Evolutionary conservation across 2,329 filamentous ascomycete species (phyloP), one percentile per base, ranked within the genome.

Genomic region (Tolypocladium ophioglossoides): DNA sequence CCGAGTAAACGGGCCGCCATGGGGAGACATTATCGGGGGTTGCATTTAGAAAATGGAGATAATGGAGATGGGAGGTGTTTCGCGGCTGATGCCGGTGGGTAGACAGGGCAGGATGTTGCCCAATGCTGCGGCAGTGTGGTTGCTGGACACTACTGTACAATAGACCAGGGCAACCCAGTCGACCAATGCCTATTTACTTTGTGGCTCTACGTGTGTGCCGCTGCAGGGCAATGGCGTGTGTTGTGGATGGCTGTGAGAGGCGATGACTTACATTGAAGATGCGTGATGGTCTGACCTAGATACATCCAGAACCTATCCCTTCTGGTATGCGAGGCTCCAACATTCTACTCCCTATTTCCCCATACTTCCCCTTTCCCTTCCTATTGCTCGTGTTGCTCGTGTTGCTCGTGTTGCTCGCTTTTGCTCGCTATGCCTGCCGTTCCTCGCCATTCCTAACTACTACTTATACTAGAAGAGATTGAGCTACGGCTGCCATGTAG

Each of bases 81-180:
- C 32, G 24, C n/a, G 4, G 46, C 14, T 14, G 53, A 34, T 14
- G 51, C 22, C 30, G 44, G 47, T 18, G 51, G 22, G 49, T 54
- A 53, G 59, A 56, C 46, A 52, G 50, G 39, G 30, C 53, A 52
- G 44, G 32, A 22, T 55, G 54, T 12, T 44, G 50, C 50, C 27
- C 59, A 58, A 52, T 64, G 56, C 57, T 62, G 56, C 55, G 39
- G 44, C 59, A 59, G 60, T 55, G 57, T 56, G 58, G 58, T 62
- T 54, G 57, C 59, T 57, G 53, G 62, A 56, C 58, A 58, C 56
- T 57, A 52, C 47, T 67, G 59, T 64, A 63, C 57, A 60, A 60
- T 65, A 65, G 57, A 57, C 60, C 56, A 62, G 57, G 59, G 59
- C 56, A 65, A 62, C 59, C 58, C 55, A 60, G 58, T 61, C 55